Base-by-base conservation (phyloP, 2,329 filamentous ascomycete genomes). In the Seiridium unicorne region DNA sequence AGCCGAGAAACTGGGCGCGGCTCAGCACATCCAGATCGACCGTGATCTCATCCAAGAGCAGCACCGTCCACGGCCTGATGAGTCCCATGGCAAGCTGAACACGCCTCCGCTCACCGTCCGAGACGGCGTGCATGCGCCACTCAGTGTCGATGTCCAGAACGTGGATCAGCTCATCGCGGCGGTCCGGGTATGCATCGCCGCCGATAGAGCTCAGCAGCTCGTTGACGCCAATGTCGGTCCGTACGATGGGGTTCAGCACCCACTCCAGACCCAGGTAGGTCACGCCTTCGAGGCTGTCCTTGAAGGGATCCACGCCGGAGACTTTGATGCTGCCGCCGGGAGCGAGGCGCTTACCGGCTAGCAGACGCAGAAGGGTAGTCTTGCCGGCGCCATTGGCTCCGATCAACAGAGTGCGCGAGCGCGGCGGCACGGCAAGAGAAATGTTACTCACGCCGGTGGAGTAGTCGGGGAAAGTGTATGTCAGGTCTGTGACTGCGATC, bases 331-430 rank as follows among this genome's bases (percentile, higher is more conserved):
- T 87, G 71, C 84, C 80, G 57, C 80, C 78, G 0, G 95, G 94
- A 1, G 94, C 90, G 69, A 99, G 91, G 60, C 93, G 92, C 81
- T 98, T 98, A 72, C 95, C 95, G 18, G 93, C 92, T 62, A 99
- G 87, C 49, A 99, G 90, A 62, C 93, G 93, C 51, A 99, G 89
- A 60, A 99, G 88, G 0, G 95, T 99, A 7, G 95, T 98, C 79
- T 99, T 99, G 66, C 95, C 95, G 26, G 95, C 94, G 64, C 95
- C 95, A 76, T 99, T 99, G 73, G 95, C 94, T 69, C 95, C 95
- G 71, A 98, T 96, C 46, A 98, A 84, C 11, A 98, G 85, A 1
- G 94, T 97, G 63, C 95, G 90, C 61, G 91, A 95, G 60, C 90
- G 88, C 0, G 92, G 81, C 3, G 95, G 94, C 32, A 98, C 86